phyloP scores from a whole-genome alignment of 352 stramenopile genomes.

The Phytophthora cryptogea region DNA sequence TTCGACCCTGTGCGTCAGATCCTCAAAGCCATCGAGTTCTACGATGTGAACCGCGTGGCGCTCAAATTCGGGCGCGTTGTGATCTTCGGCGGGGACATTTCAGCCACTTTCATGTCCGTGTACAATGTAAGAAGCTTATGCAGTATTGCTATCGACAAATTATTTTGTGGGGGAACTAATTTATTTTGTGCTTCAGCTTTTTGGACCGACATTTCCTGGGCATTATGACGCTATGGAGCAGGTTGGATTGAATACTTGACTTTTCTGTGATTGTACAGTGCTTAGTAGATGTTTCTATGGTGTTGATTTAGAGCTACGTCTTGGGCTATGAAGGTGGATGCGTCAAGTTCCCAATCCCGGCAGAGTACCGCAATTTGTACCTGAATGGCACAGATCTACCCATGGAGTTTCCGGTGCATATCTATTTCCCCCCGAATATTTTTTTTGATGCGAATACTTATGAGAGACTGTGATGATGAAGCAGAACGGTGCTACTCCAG shows the following conservation, averaged over 20 bases:
- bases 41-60: conserved; percentile 74
- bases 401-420: conserved; percentile 76
- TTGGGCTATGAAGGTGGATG: conserved; percentile 74
- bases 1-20: conserved; percentile 73
- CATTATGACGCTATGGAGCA: conserved; percentile 68
- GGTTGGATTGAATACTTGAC: conserved; percentile 25
- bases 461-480: background rate
- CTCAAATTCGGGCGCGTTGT: conserved; percentile 84
- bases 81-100: conserved; percentile 80
- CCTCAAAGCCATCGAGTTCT: conserved; percentile 78
- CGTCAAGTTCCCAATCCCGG: conserved; percentile 80
- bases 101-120: conserved; percentile 86
- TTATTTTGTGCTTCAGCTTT: conserved; percentile 48
- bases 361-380: conserved; percentile 75
- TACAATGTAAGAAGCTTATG: conserved; percentile 64
- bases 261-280: too few species aligned
- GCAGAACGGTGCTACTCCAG: conserved; percentile 78
- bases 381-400: conserved; percentile 76
- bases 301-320: conserved; percentile 80
- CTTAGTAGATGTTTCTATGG: too few species aligned
- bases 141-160: background rate
- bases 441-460: too few species aligned
- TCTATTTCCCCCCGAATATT: background rate
- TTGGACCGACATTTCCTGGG: conserved; percentile 85
- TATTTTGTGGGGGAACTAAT: background rate